These are phyloP conservation scores for Colletotrichum phormii DNA, from an alignment of 2,329 filamentous ascomycete species.

Conservation along the genomic window DNA sequence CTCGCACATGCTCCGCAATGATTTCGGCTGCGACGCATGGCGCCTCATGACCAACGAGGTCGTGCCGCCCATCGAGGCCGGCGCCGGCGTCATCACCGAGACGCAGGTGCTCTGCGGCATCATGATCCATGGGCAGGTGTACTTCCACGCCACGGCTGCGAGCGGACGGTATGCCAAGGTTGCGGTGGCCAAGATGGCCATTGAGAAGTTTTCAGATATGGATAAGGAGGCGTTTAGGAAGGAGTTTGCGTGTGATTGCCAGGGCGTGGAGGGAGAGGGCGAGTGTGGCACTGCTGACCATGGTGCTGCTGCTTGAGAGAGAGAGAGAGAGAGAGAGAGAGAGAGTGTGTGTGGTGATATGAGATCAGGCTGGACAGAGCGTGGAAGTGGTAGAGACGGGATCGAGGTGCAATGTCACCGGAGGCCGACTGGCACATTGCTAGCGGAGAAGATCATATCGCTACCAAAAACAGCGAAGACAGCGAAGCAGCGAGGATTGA, in stretches of 20 bases:
- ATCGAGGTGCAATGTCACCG: too few relatives aligned
- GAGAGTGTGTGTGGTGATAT: too few relatives aligned
- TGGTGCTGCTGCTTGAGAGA: background rate
- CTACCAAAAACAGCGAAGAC: background rate
- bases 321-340: too few relatives aligned
- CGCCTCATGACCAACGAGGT: conserved; percentile 66
- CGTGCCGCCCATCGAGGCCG: conserved; percentile 54
- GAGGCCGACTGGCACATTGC: too few relatives aligned
- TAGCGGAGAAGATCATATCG: too few relatives aligned
- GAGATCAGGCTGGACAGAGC: too few relatives aligned
- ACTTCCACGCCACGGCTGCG: conserved; percentile 70
- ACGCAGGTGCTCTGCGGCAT: conserved; percentile 77
- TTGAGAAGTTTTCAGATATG: conserved; percentile 59
- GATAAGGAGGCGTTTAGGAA: conserved; percentile 67
- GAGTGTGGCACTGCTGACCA: conserved; percentile 23
- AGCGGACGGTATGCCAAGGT: conserved; percentile 81
- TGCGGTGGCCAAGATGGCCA: conserved; percentile 69
- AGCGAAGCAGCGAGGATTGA: background rate
- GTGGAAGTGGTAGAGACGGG: too few relatives aligned
- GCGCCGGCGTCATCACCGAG: conserved; percentile 49
- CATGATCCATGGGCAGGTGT: conserved; percentile 77
- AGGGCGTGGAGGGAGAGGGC: conserved; percentile 36
- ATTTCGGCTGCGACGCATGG: conserved; percentile 73
- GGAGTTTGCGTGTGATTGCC: conserved; percentile 74
- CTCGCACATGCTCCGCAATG: conserved; percentile 69